phyloP scores from a whole-genome alignment of 192 early-diverging fungal species.

The Gorgonomyces haynaldii region DNA sequence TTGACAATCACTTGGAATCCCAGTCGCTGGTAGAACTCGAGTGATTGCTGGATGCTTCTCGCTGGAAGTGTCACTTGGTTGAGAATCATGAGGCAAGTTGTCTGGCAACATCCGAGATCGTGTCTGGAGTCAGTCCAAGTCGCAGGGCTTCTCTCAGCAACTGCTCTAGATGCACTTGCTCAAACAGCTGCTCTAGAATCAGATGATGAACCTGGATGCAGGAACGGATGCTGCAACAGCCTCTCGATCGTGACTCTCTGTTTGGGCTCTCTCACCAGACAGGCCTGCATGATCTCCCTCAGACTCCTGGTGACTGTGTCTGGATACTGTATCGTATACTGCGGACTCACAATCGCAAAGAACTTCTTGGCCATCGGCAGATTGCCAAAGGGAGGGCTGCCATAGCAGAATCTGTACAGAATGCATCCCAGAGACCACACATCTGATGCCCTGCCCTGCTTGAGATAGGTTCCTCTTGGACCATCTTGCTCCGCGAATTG shows the following conservation, averaged over 20 bases:
- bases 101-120: too few species aligned
- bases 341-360: slow-evolving; percentile 56
- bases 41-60: too few species aligned
- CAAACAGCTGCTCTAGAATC: too few species aligned
- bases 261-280: slow-evolving; percentile 56
- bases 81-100: too few species aligned
- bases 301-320: slow-evolving; percentile 23
- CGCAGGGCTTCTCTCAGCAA: too few species aligned
- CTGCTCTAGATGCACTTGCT: too few species aligned
- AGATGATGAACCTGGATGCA: slow-evolving; percentile 17
- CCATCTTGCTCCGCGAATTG: slow-evolving; percentile 18
- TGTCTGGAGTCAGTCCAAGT: too few species aligned
- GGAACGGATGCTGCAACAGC: slow-evolving; percentile 33
- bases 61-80: too few species aligned
- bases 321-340: slow-evolving; percentile 55
- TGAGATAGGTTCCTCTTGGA: slow-evolving; percentile 13
- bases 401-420: slow-evolving; percentile 83
- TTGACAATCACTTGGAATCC: too few species aligned
- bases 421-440: slow-evolving; percentile 91
- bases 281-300: slow-evolving; percentile 52
- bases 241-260: slow-evolving; percentile 56
- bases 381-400: slow-evolving; percentile 68
- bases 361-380: slow-evolving; percentile 55
- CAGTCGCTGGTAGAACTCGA: too few species aligned
- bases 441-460: slow-evolving; percentile 69